Conservation (phyloP, 345 rosid genomes). For the Pelargonium nanum region DNA sequence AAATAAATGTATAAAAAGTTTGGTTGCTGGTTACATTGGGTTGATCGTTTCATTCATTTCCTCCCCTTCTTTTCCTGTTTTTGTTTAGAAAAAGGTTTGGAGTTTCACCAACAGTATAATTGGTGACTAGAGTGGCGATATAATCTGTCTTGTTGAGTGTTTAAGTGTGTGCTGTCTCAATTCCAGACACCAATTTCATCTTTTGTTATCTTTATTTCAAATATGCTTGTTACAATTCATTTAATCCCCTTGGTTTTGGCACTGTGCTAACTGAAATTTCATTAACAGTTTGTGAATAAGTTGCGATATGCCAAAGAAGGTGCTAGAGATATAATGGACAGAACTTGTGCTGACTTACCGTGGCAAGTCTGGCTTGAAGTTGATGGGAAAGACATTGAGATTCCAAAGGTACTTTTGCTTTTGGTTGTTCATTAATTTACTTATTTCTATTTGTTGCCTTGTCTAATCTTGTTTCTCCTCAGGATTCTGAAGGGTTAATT, state of each 20-base stretch:
- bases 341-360: constrained; percentile 80
- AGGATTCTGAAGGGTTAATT: constrained; percentile 77
- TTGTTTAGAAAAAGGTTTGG: background rate
- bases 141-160: background rate
- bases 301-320: constrained; percentile 84
- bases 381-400: constrained; percentile 62
- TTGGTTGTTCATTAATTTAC: constrained; percentile 1
- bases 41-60: too few relatives aligned
- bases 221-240: background rate
- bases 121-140: background rate
- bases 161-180: background rate
- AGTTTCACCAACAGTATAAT: background rate
- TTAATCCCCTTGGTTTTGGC: constrained; percentile 5
- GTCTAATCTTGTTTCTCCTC: constrained; percentile 8
- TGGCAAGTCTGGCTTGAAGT: constrained; percentile 89
- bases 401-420: constrained; percentile 44
- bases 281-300: constrained; percentile 66
- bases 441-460: constrained; percentile 5
- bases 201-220: background rate
- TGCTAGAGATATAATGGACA: constrained; percentile 77
- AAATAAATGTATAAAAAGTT: too few relatives aligned
- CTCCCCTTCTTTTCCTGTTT: too few relatives aligned
- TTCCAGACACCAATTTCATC: background rate
- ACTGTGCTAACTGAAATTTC: constrained; percentile 4
- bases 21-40: background rate